phyloP scores from a whole-genome alignment of 2,329 filamentous ascomycete genomes.

The Escovopsis sp. region DNA sequence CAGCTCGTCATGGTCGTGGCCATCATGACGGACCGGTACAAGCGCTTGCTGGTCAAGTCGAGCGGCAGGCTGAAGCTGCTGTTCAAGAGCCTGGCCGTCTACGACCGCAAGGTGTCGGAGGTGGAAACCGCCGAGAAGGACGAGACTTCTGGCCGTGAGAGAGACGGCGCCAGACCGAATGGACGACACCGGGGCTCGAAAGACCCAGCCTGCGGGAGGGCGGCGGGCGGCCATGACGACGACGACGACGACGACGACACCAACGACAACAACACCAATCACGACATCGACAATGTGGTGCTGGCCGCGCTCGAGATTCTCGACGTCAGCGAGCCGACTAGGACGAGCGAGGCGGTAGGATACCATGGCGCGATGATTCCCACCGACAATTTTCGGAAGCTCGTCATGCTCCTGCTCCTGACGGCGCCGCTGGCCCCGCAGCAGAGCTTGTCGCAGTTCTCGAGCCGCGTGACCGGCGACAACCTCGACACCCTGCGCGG shows the following conservation, averaged over 20 bases:
- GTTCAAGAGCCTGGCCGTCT: slow-evolving; percentile 57
- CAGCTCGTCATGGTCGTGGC: slow-evolving; percentile 58
- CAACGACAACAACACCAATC: slow-evolving; percentile 20
- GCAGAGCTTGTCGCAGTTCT: slow-evolving; percentile 47
- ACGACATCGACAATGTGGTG: slow-evolving; percentile 47
- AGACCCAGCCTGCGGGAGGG: too few species aligned
- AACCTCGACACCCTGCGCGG: slow-evolving; percentile 42
- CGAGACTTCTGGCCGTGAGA: too few species aligned
- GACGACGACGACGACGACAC: slow-evolving; percentile 9
- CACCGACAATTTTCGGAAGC: slow-evolving; percentile 54
- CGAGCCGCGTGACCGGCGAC: slow-evolving; percentile 36
- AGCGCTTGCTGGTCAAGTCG: slow-evolving; percentile 42
- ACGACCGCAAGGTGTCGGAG: slow-evolving; percentile 41
- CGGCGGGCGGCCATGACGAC: slow-evolving; percentile 23
- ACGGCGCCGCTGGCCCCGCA: slow-evolving; percentile 49
- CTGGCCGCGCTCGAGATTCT: slow-evolving; percentile 54
- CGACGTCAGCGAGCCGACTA: slow-evolving; percentile 46
- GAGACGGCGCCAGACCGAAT: not conserved
- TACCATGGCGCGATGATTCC: slow-evolving; percentile 55
- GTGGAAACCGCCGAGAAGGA: slow-evolving; percentile 3
- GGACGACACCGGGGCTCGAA: slow-evolving; percentile 25
- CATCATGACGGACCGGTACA: slow-evolving; percentile 56
- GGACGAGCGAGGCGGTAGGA: slow-evolving; percentile 31
- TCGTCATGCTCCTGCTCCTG: slow-evolving; percentile 55
- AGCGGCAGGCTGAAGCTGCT: slow-evolving; percentile 47